phyloP scores from a whole-genome alignment of 2,329 filamentous ascomycete species.

The Microdochium paspali region DNA sequence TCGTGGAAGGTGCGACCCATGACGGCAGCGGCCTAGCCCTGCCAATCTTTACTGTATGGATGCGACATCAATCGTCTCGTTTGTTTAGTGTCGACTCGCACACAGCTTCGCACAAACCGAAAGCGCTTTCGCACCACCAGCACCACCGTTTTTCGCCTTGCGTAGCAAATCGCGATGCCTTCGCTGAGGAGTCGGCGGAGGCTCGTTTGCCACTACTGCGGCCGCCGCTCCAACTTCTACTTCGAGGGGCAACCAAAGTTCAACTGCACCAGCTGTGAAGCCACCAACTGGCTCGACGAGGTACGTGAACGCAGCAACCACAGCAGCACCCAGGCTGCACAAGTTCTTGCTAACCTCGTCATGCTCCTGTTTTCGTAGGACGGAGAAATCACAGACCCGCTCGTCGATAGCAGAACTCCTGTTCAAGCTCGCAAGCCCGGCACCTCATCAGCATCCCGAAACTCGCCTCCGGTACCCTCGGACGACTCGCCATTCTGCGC shows the following conservation, averaged over 20 bases:
- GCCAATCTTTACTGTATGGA: too few relatives aligned
- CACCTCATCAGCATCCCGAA: conserved; percentile 16
- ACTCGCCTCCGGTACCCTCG: conserved; percentile 16
- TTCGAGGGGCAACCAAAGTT: conserved; percentile 56
- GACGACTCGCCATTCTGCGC: conserved; percentile 52
- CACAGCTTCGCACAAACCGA: background rate
- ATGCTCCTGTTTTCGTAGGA: conserved; percentile 38
- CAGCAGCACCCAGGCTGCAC: conserved; percentile 2
- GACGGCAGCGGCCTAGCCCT: too few relatives aligned
- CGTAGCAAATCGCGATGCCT: conserved; percentile 14
- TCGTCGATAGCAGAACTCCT: conserved; percentile 33
- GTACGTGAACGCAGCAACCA: conserved; percentile 30
- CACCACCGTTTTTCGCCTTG: conserved; percentile 4
- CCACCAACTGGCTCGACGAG: conserved; percentile 82
- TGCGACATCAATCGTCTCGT: too few relatives aligned
- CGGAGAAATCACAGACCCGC: conserved; percentile 84
- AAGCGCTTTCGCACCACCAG: background rate
- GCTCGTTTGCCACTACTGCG: conserved; percentile 78
- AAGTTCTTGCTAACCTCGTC: conserved; percentile 9
- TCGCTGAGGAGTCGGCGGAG: conserved; percentile 17
- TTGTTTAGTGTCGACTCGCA: background rate
- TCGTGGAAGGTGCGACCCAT: too few relatives aligned
- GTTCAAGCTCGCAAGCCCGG: conserved; percentile 27
- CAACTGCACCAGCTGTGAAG: conserved; percentile 69
- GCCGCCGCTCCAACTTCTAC: conserved; percentile 51